Percentiles rank a stretch among this genome's conserved stretches.
These are phyloP conservation scores for Stylosanthes scabra DNA, from an alignment of 331 rosid genomes.

Conservation along the genomic window DNA sequence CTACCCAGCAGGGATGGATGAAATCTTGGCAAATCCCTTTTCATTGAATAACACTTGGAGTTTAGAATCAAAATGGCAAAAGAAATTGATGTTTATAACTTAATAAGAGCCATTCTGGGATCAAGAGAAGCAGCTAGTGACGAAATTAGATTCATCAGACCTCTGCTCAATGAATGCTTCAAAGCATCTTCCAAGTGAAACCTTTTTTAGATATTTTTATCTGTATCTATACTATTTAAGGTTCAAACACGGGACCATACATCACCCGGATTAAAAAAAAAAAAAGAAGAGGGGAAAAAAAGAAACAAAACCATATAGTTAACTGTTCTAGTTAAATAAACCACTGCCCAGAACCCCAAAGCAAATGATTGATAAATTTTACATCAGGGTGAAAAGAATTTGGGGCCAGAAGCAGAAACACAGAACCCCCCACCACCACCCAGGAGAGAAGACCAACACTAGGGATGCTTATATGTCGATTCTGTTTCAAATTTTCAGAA, in stretches of 20 bases:
- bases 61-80: background rate
- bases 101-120: background rate
- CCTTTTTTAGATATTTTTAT: conserved; percentile 11
- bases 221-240: conserved; percentile 24
- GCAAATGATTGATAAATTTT: conserved; percentile 15
- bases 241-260: conserved; percentile 32
- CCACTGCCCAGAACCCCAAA: conserved; percentile 1
- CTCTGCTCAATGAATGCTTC: background rate
- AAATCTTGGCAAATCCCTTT: background rate
- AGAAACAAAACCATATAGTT: conserved; percentile 22
- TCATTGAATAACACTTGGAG: background rate
- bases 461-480: conserved; percentile 33
- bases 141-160: background rate
- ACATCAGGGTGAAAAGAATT: conserved; percentile 12
- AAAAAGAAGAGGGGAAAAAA: conserved; percentile 10
- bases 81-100: background rate
- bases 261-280: background rate
- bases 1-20: background rate
- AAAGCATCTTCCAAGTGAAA: conserved; percentile 15
- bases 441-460: conserved; percentile 22
- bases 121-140: background rate
- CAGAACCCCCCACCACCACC: conserved; percentile 18
- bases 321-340: conserved; percentile 31
- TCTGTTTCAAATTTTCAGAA: conserved; percentile 40
- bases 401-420: background rate